Evolutionary conservation across 768 basidiomycete genomes (phyloP), one percentile per base, ranked within the genome.

Genomic region (Tulasnella sp.): DNA sequence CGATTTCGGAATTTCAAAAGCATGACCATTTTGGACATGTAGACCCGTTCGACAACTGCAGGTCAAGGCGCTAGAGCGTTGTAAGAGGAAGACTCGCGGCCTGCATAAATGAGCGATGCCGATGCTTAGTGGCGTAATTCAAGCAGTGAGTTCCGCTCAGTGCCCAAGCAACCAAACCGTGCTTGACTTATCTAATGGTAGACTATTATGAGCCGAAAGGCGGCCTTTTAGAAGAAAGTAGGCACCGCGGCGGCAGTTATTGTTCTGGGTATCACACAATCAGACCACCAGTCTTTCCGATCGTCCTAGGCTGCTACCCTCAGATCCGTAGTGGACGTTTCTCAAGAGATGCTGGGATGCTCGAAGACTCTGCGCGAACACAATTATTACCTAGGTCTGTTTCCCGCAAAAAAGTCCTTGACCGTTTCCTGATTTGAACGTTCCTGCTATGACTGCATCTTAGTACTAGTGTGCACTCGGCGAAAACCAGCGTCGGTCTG

Each of bases 121-220:
- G 74, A 52, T 44, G 62, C 78, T 40, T 79, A 72, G 68, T 38
- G 73, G 38, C 24, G 40, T 79, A 27, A 46, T 52, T 16, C 27
- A 71, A 3, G 76, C 52, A 27, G 46, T 62, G 62, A 56, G 52
- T 34, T 62, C 31, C 39, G 31, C 44, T 7, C 4, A n/a, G 34
- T 42, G 39, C 56, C 38, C 34, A 36, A 14, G 27, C 46, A 4
- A 24, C 21, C 0, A 39, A 12, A 8, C 44, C 19, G 38, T 31
- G 9, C 16, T 40, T 44, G 4, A 46, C 40, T 0, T 24, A 21
- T 34, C 19, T 3, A n/a, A 9, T 39, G 27, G 44, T 18, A 79
- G 46, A 58, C 71, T 18, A 58, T 79, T 18, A 58, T 79, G 56
- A 79, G 34, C 27, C 71, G 56, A 6, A 44, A 74, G 39, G 24